Evolutionary conservation across 1,139 yeast species (phyloP).

Genomic region (Kodamaea derodonti): DNA sequence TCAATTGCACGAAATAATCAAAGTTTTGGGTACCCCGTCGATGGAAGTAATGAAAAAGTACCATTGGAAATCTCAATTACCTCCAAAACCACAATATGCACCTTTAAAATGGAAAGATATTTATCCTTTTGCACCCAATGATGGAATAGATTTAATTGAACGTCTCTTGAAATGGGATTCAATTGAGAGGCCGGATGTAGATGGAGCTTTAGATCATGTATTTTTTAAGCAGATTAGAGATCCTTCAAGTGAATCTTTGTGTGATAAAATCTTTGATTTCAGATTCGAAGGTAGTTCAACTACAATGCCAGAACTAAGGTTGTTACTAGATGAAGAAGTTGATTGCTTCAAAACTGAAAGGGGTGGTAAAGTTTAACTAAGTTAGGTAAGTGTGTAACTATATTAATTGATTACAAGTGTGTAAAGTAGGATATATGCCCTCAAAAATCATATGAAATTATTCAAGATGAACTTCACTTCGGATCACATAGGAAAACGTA

Average conservation of each 20-base stretch:
- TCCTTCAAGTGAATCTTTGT: conserved; percentile 45
- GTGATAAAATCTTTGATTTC: conserved; percentile 52
- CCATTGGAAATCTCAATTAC: conserved; percentile 32
- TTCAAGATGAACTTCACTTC: too few species aligned
- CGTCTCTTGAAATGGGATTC: conserved; percentile 63
- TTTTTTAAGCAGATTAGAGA: conserved; percentile 49
- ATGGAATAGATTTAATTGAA: conserved; percentile 47
- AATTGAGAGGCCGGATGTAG: conserved; percentile 41
- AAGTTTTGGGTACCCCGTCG: conserved; percentile 61
- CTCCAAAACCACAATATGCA: conserved; percentile 35
- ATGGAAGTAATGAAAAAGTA: conserved; percentile 28
- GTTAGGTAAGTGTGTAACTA: too few species aligned
- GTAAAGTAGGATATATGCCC: too few species aligned
- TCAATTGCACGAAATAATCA: conserved; percentile 60
- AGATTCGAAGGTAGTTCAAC: conserved; percentile 48
- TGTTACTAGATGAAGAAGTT: conserved; percentile 45
- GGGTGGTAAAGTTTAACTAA: too few species aligned
- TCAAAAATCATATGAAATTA: too few species aligned
- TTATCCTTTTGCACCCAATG: conserved; percentile 55
- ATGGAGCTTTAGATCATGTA: conserved; percentile 49
- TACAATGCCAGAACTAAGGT: conserved; percentile 38
- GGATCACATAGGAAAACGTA: too few species aligned
- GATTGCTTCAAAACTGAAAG: conserved; percentile 23
- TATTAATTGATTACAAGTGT: too few species aligned
- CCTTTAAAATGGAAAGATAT: conserved; percentile 45